Percentiles rank a stretch among this genome's conserved stretches.
Conservation (phyloP, 768 basidiomycete species). For the Russula sp. region DNA sequence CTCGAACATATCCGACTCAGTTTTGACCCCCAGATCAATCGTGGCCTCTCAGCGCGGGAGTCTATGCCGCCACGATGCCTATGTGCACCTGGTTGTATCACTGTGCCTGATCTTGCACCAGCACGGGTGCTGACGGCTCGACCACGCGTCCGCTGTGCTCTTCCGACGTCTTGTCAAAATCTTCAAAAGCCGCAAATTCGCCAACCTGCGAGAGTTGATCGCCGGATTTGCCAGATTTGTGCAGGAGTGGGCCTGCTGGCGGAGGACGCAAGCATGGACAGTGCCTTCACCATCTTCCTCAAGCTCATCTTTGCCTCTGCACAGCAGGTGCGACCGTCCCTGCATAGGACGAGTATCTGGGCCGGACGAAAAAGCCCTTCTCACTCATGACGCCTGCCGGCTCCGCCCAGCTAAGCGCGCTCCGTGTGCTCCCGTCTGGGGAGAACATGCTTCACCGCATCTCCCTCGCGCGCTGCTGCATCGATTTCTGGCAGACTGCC, state of each 20-base stretch:
- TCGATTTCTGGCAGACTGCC: conserved; percentile 61
- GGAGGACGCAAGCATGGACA: conserved; percentile 47
- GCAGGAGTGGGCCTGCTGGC: conserved; percentile 45
- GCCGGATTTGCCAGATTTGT: conserved; percentile 70
- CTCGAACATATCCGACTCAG: conserved; percentile 52
- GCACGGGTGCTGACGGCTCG: conserved; percentile 71
- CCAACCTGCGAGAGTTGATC: conserved; percentile 54
- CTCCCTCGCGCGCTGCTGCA: conserved; percentile 56
- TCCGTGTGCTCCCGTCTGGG: conserved; percentile 54
- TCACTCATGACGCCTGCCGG: conserved; percentile 67
- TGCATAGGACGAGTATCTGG: conserved; percentile 29
- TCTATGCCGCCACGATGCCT: conserved; percentile 55
- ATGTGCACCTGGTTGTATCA: conserved; percentile 58
- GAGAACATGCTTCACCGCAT: conserved; percentile 46
- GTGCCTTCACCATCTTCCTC: conserved; percentile 71
- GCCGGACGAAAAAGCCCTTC: conserved; percentile 57
- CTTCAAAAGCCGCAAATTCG: conserved; percentile 70
- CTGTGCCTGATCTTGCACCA: conserved; percentile 69
- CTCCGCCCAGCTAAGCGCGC: conserved; percentile 54
- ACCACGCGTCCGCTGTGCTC: conserved; percentile 44
- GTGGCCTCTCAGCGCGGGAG: conserved; percentile 30
- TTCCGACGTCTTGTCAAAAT: conserved; percentile 61
- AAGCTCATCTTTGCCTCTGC: conserved; percentile 78
- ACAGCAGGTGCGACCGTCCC: conserved; percentile 26
- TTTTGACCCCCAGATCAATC: conserved; percentile 40